phyloP scores from a whole-genome alignment of 2,329 filamentous ascomycete species.

The Colletotrichum incanum region DNA sequence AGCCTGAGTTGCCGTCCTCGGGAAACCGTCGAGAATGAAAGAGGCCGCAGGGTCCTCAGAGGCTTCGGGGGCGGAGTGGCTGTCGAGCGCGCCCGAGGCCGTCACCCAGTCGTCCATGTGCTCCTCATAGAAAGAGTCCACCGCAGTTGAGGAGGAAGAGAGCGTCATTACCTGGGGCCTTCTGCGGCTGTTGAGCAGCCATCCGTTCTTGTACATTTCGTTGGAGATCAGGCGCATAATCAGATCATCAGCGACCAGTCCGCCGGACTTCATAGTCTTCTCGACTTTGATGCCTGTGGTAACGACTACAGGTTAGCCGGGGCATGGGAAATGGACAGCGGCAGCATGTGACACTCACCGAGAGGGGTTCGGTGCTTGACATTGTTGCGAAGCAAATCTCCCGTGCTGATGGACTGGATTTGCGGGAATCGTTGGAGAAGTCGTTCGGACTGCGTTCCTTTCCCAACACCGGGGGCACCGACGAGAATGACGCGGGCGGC shows the following conservation, averaged over 20 bases:
- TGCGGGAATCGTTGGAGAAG: conserved; percentile 90
- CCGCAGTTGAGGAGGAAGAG: conserved; percentile 59
- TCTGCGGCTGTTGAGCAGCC: conserved; percentile 71
- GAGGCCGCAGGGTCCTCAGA: conserved; percentile 84
- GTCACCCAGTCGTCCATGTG: conserved; percentile 58
- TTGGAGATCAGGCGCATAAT: conserved; percentile 94
- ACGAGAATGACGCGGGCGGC: conserved; percentile 95
- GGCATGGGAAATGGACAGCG: background rate
- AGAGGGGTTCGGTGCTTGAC: conserved; percentile 90
- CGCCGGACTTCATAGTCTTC: conserved; percentile 87
- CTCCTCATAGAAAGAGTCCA: conserved; percentile 50
- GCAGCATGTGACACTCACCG: conserved; percentile 67
- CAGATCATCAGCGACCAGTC: conserved; percentile 91
- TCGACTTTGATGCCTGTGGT: conserved; percentile 88
- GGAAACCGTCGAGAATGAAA: conserved; percentile 97
- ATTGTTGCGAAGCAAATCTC: conserved; percentile 92
- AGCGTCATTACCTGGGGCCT: conserved; percentile 68
- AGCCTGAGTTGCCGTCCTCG: conserved; percentile 88
- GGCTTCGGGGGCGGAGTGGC: conserved; percentile 58
- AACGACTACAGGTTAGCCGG: conserved; percentile 16
- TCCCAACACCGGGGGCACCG: conserved; percentile 96
- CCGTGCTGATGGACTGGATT: conserved; percentile 92
- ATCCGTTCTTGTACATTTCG: conserved; percentile 88
- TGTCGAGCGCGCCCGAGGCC: conserved; percentile 57
- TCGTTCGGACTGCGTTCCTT: conserved; percentile 95